A percentile compares a stretch with the other conserved stretches of the same genome.
Conservation (phyloP, 1,284 basidiomycete genomes). For the Heterobasidion parviporum region DNA sequence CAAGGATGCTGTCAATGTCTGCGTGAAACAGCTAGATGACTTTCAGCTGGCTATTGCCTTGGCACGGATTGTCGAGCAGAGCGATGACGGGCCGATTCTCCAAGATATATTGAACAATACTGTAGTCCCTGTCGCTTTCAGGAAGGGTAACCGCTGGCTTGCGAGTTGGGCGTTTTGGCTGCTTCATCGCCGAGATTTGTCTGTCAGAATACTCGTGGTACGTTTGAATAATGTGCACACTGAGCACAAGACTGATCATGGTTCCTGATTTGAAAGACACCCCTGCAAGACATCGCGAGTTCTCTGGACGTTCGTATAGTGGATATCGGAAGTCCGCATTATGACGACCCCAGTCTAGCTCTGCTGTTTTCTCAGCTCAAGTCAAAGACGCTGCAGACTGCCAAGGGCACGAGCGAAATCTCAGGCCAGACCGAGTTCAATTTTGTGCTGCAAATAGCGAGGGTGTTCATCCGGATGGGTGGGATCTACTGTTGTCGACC, state of each 20-base stretch:
- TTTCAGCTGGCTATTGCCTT: slow-evolving; percentile 87
- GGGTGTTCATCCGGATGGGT: slow-evolving; percentile 93
- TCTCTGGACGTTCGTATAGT: slow-evolving; percentile 44
- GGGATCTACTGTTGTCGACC: slow-evolving; percentile 15
- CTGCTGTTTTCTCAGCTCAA: slow-evolving; percentile 87
- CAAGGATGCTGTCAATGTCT: slow-evolving; percentile 90
- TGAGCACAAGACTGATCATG: not conserved
- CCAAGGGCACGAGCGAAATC: slow-evolving; percentile 86
- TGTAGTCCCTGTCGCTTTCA: slow-evolving; percentile 81
- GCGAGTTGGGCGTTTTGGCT: slow-evolving; percentile 97
- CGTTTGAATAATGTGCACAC: slow-evolving; percentile 15
- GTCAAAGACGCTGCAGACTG: slow-evolving; percentile 84
- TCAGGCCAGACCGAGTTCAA: slow-evolving; percentile 84
- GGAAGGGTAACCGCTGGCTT: slow-evolving; percentile 87
- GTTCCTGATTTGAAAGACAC: slow-evolving; percentile 45
- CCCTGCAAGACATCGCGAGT: slow-evolving; percentile 61
- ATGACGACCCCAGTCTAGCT: slow-evolving; percentile 88
- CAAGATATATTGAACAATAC: slow-evolving; percentile 61
- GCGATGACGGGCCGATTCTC: slow-evolving; percentile 76
- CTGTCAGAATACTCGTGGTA: slow-evolving; percentile 79
- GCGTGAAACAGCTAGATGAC: slow-evolving; percentile 82
- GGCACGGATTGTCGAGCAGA: slow-evolving; percentile 76
- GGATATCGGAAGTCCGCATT: slow-evolving; percentile 77
- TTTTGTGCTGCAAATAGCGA: slow-evolving; percentile 88
- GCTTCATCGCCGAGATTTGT: slow-evolving; percentile 75